Base-by-base conservation (phyloP, 2,329 filamentous ascomycete species). In the Coniochaeta hoffmannii region DNA sequence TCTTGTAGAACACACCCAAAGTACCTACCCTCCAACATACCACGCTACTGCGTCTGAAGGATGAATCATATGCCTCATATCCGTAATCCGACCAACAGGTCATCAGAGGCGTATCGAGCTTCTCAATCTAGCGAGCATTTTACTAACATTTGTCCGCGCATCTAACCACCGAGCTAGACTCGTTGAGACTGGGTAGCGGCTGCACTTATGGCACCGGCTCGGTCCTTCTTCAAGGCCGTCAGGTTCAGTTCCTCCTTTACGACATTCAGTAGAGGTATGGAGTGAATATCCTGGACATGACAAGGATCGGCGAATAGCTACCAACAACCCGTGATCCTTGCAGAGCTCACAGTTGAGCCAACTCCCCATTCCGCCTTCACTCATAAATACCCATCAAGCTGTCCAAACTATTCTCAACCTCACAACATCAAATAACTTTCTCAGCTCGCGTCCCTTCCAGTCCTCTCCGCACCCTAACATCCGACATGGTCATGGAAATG, bases 31-130 rank as follows among this genome's bases (percentile, higher is more conserved):
- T 44, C 35, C 26, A 30, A 10, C 34, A 41, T 12, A n/a, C 24
- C 26, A 26, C 41, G 26, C 41, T 28, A 28, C 41, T 46, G 41
- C 41, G 41, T 46, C 41, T 15, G 24, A 26, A 8, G 17, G 19
- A 26, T 44, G 17, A 26, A 44, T 24, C 38, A 44, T 44, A 44
- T 24, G 41, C 22, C 41, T 28, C 22, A n/a, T 22, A 9, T 46
- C 22, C 41, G 41, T 46, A 46, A 53, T 31, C 22, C 35, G 24
- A n/a, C 52, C 52, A 53, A 53, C 52, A 46, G 41, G 19, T 12
- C 41, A 10, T 14, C 5, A 22, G 41, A 34, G 35, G 26, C 24
- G 32, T 28, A 31, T 9, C 22, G n/a, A 2, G 11, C n/a, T n/a
- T 1, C 11, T n/a, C 14, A 15, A 15, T 52, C 9, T 7, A 8